phyloP scores from a whole-genome alignment of 2,329 filamentous ascomycete genomes.

The Acephala macrosclerotiorum region DNA sequence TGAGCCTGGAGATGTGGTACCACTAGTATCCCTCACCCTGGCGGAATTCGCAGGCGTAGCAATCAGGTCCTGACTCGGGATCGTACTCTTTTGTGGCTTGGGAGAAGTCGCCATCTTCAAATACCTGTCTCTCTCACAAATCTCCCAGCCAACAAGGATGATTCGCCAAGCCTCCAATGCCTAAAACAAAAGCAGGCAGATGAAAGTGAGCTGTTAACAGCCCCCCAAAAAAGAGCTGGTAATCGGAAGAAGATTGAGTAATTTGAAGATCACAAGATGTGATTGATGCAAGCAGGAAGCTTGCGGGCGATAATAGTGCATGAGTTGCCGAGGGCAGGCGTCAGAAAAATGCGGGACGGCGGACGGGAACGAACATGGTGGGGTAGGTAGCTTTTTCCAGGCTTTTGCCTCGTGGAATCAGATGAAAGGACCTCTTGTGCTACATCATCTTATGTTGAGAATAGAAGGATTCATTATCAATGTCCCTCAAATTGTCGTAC shows the following conservation, averaged over 20 bases:
- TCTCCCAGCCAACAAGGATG: no score
- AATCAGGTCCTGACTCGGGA: neutral
- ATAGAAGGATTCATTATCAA: no score
- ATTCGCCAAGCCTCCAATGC: no score
- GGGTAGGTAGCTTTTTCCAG: neutral
- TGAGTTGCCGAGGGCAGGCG: no score
- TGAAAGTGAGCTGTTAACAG: neutral
- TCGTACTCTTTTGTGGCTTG: neutral
- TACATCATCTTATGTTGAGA: no score
- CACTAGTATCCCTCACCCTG: neutral
- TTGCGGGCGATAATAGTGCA: neutral
- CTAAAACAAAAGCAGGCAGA: no score
- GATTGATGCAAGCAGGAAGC: constrained; percentile 17
- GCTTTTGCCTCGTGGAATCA: neutral
- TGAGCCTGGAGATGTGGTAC: neutral
- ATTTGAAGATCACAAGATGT: constrained; percentile 35
- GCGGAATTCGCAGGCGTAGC: neutral
- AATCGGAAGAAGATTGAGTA: constrained; percentile 11
- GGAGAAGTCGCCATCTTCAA: no score
- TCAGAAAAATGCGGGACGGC: neutral
- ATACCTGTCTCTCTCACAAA: no score
- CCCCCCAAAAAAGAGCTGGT: neutral
- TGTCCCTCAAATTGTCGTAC: no score
- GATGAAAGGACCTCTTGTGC: no score
- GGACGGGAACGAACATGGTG: neutral